Evolutionary conservation across 495 filamentous ascomycete species (phyloP), one percentile per base, ranked within the genome.

Genomic region (Diplogelasinospora grovesii): DNA sequence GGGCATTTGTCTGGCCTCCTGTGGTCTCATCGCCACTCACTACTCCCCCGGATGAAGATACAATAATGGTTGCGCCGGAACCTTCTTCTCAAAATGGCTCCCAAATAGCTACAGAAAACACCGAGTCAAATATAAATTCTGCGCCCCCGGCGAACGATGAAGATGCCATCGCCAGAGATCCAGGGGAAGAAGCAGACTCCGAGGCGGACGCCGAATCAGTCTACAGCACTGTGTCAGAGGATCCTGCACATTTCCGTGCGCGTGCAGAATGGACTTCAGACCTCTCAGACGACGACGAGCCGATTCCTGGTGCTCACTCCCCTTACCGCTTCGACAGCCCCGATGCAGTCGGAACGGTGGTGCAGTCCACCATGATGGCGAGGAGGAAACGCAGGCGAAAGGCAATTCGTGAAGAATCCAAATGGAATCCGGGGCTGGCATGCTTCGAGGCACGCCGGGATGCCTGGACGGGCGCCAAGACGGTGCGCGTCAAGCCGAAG

Each of bases 401-500:
- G 46, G 71, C 65, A 8, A 56, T 84, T 38, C 73, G 83, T 36
- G 82, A 83, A 23, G 90, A 97, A 55, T 77, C 85, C 72, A 55
- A 60, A 13, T 93, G 85, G 85, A 97, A 96, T 46, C 66, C 77
- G 15, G 92, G 92, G 0, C 56, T 98, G 27, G 70, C 77, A 31
- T 81, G 78, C 48, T 98, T 83, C 65, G 69, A 78, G 31, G 75
- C 75, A 23, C 68, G 86, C 36, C 75, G 92, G 27, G 78, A 96
- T 64, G 82, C 77, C 11, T 98, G 92, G 92, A 84, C 87, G 8
- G 82, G 83, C n/a, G 92, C 89, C 3, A 68, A 62, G 36, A 63
- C 60, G 14, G 66, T 56, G 16, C 65, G 68, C 24, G 56, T 73
- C 10, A 68, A 64, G 43, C 55, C 57, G 2, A 54, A 53, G 19